phyloP scores from a whole-genome alignment of 306 rosid genomes.

The Rosa lucieae region DNA sequence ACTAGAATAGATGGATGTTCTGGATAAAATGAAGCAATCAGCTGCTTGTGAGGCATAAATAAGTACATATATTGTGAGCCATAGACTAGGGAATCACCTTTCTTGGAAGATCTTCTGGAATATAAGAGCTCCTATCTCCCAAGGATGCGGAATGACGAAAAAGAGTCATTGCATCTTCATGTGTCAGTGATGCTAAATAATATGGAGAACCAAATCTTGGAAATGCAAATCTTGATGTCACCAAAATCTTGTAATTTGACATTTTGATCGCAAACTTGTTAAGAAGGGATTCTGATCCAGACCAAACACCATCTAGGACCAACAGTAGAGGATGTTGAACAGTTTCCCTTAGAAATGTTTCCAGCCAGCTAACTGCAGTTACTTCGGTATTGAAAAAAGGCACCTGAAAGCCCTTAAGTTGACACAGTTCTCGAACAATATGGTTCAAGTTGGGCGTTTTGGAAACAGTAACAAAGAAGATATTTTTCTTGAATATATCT shows the following conservation, averaged over 20 bases:
- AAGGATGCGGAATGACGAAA: constrained; percentile 38
- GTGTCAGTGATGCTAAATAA: constrained; percentile 36
- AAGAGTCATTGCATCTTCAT: constrained; percentile 38
- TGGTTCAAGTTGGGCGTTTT: constrained; percentile 29
- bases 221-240: constrained; percentile 19
- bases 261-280: constrained; percentile 38
- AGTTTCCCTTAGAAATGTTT: background rate
- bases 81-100: constrained; percentile 33
- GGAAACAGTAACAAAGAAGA: constrained; percentile 39
- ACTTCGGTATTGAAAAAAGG: constrained; percentile 34
- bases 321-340: constrained; percentile 6
- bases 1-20: too few species aligned
- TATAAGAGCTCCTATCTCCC: constrained; percentile 19
- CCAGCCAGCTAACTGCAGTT: constrained; percentile 17
- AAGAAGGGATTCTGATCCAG: constrained; percentile 15
- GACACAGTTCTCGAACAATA: constrained; percentile 38
- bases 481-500: constrained; percentile 44
- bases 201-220: constrained; percentile 27
- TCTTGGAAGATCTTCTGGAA: constrained; percentile 30
- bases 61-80: too few species aligned
- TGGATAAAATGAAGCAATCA: too few species aligned
- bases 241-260: constrained; percentile 35
- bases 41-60: too few species aligned
- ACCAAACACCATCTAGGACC: constrained; percentile 30
- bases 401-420: background rate